These are phyloP conservation scores for Monascus purpureus DNA, from an alignment of 495 filamentous ascomycete species.

Conservation along the genomic window DNA sequence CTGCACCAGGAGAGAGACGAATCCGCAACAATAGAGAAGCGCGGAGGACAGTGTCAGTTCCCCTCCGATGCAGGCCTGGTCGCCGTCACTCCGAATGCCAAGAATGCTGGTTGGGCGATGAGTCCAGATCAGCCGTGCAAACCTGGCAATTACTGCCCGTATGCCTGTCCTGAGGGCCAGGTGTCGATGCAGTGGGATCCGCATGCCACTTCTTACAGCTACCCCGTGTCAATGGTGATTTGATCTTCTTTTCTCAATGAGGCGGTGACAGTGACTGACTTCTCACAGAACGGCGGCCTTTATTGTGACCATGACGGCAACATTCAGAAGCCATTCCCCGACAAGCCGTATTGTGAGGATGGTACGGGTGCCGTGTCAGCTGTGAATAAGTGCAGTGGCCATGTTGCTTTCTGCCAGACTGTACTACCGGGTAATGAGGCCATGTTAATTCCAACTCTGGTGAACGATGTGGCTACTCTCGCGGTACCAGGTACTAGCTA, in stretches of 20 bases:
- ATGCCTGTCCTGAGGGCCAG: slow-evolving; percentile 63
- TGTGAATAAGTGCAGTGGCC: slow-evolving; percentile 45
- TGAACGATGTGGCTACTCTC: slow-evolving; percentile 37
- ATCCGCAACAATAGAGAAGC: slow-evolving; percentile 20
- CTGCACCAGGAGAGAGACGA: slow-evolving; percentile 3
- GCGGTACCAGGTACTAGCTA: slow-evolving; percentile 60
- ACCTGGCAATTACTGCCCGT: slow-evolving; percentile 60
- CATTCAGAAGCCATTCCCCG: slow-evolving; percentile 57
- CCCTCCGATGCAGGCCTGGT: slow-evolving; percentile 56
- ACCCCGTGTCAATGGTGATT: slow-evolving; percentile 63
- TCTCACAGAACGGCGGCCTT: slow-evolving; percentile 61
- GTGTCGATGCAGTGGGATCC: slow-evolving; percentile 74
- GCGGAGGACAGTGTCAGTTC: slow-evolving; percentile 45
- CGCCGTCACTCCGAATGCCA: slow-evolving; percentile 43
- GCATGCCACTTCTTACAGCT: slow-evolving; percentile 49
- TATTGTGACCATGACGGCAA: slow-evolving; percentile 56
- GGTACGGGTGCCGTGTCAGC: slow-evolving; percentile 51
- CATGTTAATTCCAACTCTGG: slow-evolving; percentile 70
- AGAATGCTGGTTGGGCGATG: slow-evolving; percentile 75
- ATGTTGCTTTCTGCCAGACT: slow-evolving; percentile 69
- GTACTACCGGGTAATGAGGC: slow-evolving; percentile 77
- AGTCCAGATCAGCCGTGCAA: slow-evolving; percentile 60
- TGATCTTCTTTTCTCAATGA: no score
- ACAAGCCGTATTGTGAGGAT: slow-evolving; percentile 55
- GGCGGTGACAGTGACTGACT: no score